Conservation (phyloP, 305 asterid species). For the Withania somnifera region DNA sequence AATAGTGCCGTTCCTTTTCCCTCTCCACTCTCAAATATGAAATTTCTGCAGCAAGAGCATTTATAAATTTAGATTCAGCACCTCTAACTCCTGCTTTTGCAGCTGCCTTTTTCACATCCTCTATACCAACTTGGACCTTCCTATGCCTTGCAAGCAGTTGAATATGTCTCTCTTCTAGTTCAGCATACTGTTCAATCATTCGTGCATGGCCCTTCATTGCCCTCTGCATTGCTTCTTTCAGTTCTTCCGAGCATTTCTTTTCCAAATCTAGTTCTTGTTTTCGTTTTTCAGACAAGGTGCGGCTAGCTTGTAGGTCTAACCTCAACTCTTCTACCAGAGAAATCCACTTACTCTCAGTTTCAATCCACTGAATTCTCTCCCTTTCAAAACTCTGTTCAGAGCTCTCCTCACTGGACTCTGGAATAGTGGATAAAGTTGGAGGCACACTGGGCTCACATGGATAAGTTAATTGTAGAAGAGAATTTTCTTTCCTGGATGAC, state of each 20-base stretch:
- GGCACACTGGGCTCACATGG: conserved; percentile 47
- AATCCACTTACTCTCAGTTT: conserved; percentile 89
- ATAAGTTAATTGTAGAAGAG: conserved; percentile 47
- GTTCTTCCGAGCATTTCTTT: conserved; percentile 83
- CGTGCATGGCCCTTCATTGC: conserved; percentile 99
- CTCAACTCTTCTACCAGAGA: conserved; percentile 74
- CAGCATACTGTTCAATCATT: conserved; percentile 98
- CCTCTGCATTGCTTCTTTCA: conserved; percentile 96
- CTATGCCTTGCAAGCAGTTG: conserved; percentile 81
- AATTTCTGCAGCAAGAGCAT: conserved; percentile 80
- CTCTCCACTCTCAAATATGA: conserved; percentile 72
- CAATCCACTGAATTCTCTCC: conserved; percentile 80
- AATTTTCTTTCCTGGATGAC: conserved; percentile 39
- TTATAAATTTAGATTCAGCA: conserved; percentile 79
- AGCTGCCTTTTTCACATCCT: conserved; percentile 95
- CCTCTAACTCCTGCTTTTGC: conserved; percentile 86
- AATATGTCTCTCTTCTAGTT: conserved; percentile 92
- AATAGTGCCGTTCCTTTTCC: conserved; percentile 72
- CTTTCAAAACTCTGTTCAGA: conserved; percentile 57
- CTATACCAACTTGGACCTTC: conserved; percentile 76
- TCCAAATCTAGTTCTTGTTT: conserved; percentile 77
- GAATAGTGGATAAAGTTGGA: conserved; percentile 25
- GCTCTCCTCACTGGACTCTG: conserved; percentile 39
- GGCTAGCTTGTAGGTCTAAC: conserved; percentile 58
- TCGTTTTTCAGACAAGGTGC: conserved; percentile 49